Evolutionary conservation across 73 alveolate genomes (phyloP).

Genomic region (Paramecium octaurelia): DNA sequence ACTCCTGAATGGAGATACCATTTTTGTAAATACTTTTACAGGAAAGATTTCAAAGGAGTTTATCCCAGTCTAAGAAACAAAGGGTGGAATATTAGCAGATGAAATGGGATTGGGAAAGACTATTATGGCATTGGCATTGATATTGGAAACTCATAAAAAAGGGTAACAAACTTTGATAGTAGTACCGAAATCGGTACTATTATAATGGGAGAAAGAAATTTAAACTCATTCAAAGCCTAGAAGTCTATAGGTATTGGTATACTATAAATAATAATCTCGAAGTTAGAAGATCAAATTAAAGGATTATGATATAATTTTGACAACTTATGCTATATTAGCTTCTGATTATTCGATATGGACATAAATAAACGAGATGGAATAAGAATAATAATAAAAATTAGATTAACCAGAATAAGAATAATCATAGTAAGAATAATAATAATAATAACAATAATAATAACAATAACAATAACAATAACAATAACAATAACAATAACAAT

Average conservation of each 20-base stretch:
- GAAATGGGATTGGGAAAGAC: conserved; percentile 87
- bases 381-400: not conserved
- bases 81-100: conserved; percentile 81
- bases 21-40: conserved; percentile 60
- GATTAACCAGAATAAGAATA: not conserved
- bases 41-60: conserved; percentile 55
- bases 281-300: not conserved
- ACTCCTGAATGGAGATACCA: not conserved
- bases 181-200: conserved; percentile 54
- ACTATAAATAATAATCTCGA: not conserved
- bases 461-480: not conserved
- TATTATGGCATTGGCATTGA: conserved; percentile 65
- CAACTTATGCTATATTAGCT: conserved; percentile 10
- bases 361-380: not conserved
- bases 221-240: conserved; percentile 39
- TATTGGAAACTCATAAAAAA: conserved; percentile 50
- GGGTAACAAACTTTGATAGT: conserved; percentile 63
- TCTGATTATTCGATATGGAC: not conserved
- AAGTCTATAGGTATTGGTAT: not conserved
- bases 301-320: not conserved
- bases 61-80: conserved; percentile 6
- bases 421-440: not conserved
- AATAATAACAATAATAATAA: not conserved
- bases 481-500: not conserved
- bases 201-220: conserved; percentile 63